Conservation (phyloP, 306 rosid genomes). For the Clitoria ternatea region DNA sequence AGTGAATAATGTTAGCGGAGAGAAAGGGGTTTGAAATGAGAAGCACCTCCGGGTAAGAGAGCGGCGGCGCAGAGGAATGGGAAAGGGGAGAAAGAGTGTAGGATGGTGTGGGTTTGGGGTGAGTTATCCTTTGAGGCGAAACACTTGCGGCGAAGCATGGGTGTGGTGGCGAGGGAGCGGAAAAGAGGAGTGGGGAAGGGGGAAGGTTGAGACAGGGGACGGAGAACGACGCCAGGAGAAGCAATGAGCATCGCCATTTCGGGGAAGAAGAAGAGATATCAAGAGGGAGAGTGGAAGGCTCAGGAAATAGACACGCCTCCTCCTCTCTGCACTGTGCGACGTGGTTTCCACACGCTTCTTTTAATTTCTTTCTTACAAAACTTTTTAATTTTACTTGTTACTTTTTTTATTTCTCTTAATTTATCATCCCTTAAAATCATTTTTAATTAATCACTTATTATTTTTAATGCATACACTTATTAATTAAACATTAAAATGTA, state of each 20-base stretch:
- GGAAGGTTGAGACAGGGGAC: constrained; percentile 23
- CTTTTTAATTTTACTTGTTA: too few relatives aligned
- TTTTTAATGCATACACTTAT: too few relatives aligned
- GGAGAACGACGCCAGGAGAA: constrained; percentile 24
- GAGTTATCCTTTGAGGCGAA: constrained; percentile 10
- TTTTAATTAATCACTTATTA: too few relatives aligned
- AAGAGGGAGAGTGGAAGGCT: too few relatives aligned
- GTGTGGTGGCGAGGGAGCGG: constrained; percentile 29
- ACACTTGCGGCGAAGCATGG: constrained; percentile 16
- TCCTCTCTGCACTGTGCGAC: too few relatives aligned
- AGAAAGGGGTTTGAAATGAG: neutral
- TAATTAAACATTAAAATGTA: too few relatives aligned
- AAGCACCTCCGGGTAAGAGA: constrained; percentile 75
- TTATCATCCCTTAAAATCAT: too few relatives aligned
- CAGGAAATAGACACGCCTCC: too few relatives aligned
- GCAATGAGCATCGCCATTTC: constrained; percentile 47
- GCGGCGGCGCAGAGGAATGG: constrained; percentile 62
- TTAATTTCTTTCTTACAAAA: too few relatives aligned
- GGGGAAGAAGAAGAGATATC: neutral
- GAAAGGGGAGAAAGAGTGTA: constrained; percentile 66
- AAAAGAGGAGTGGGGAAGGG: constrained; percentile 23
- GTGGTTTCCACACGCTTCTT: too few relatives aligned
- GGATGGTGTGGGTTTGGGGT: constrained; percentile 29
- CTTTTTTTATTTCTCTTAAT: too few relatives aligned
- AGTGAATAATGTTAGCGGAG: neutral